Percentiles rank a stretch among this genome's conserved stretches.
These are phyloP conservation scores for Larix kaempferi DNA, from an alignment of 75 land plant species.

Conservation along the genomic window DNA sequence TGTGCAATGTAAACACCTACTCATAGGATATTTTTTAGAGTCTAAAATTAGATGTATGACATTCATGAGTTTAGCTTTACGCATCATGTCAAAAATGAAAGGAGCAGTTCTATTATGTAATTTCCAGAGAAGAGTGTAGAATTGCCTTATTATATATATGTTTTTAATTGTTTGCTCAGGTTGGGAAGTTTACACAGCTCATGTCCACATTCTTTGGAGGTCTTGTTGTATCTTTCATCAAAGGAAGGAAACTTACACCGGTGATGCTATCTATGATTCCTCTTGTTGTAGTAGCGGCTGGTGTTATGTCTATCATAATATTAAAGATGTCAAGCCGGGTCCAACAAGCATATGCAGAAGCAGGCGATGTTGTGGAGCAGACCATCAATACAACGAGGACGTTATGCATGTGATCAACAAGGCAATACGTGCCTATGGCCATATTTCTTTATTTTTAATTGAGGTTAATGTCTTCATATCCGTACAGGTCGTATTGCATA, in stretches of 20 bases:
- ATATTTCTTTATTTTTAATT: not conserved
- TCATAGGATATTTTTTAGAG: too few species aligned
- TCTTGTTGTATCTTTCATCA: slow-evolving; percentile 44
- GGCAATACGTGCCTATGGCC: not conserved
- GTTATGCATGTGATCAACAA: slow-evolving; percentile 23
- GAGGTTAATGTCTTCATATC: not conserved
- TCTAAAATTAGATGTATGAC: too few species aligned
- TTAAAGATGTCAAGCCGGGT: slow-evolving; percentile 35
- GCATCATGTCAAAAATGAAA: too few species aligned
- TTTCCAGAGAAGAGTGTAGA: not conserved
- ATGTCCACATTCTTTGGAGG: slow-evolving; percentile 52
- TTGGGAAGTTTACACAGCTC: slow-evolving; percentile 54
- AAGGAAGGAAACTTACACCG: slow-evolving; percentile 59
- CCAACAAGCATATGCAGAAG: slow-evolving; percentile 59
- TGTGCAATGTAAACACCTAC: too few species aligned
- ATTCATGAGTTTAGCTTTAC: too few species aligned
- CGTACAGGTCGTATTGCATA: not conserved
- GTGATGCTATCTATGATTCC: slow-evolving; percentile 52
- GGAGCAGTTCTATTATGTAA: too few species aligned
- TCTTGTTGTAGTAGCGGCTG: slow-evolving; percentile 39
- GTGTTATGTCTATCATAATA: slow-evolving; percentile 31
- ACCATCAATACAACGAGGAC: slow-evolving; percentile 54
- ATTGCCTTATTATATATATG: not conserved
- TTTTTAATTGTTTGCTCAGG: slow-evolving; percentile 36
- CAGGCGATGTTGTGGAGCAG: slow-evolving; percentile 55